Conservation (phyloP, 2,329 filamentous ascomycete species). For the Aspergillus piperis region DNA sequence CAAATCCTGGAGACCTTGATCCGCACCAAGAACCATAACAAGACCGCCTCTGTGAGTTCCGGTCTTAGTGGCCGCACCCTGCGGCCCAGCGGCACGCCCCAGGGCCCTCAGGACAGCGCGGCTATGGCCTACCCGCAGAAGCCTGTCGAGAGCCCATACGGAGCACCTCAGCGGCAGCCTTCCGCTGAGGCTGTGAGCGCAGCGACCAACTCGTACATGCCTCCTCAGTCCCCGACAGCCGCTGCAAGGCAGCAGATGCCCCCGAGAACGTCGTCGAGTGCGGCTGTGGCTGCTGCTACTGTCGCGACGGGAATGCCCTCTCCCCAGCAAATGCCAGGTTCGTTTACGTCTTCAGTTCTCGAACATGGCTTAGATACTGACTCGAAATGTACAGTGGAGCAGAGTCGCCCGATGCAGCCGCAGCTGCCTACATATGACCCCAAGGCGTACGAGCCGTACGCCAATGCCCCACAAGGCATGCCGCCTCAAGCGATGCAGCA, state of each 20-base stretch:
- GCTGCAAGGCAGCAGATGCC: conserved; percentile 48
- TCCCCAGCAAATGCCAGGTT: conserved; percentile 45
- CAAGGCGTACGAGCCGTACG: conserved; percentile 50
- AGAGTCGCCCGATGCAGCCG: conserved; percentile 43
- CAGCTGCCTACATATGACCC: conserved; percentile 39
- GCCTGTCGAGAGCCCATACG: conserved; percentile 40
- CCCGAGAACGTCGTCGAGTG: conserved; percentile 52
- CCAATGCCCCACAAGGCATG: conserved; percentile 48
- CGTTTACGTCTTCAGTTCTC: conserved; percentile 14
- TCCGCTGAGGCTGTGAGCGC: conserved; percentile 47
- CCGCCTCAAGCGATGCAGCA: conserved; percentile 33
- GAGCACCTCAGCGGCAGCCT: conserved; percentile 37
- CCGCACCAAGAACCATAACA: conserved; percentile 69
- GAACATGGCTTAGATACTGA: not conserved
- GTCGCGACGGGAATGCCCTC: conserved; percentile 51
- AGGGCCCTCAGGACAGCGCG: conserved; percentile 41
- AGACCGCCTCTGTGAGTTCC: conserved; percentile 52
- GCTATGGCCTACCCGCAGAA: conserved; percentile 39
- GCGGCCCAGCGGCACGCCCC: conserved; percentile 55
- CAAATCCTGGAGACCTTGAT: conserved; percentile 87
- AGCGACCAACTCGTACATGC: conserved; percentile 44
- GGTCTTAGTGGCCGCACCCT: conserved; percentile 67
- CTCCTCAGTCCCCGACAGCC: conserved; percentile 48
- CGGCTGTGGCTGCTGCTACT: conserved; percentile 49
- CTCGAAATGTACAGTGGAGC: conserved; percentile 33